Evolutionary conservation across 371 early-diverging fungal genomes (phyloP).

Genomic region (Mortierella sp.): DNA sequence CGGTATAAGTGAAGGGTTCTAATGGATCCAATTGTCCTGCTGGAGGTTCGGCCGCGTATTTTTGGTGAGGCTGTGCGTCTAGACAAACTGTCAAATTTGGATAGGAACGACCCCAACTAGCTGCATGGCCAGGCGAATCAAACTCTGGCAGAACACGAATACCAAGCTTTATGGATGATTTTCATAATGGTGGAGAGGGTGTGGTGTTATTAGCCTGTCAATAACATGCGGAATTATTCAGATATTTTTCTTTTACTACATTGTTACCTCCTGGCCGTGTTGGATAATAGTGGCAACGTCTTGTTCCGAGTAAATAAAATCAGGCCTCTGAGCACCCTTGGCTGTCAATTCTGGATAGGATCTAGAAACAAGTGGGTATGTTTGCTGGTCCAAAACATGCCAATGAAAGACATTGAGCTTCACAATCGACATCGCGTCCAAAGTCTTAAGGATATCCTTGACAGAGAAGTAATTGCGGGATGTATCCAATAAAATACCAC

Average conservation of each 20-base stretch:
- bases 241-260: too few species aligned
- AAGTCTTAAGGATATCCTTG: constrained; percentile 69
- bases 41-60: constrained; percentile 77
- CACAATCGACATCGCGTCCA: constrained; percentile 83
- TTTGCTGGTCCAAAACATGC: constrained; percentile 85
- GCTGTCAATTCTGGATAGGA: constrained; percentile 68
- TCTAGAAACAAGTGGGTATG: constrained; percentile 75
- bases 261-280: constrained; percentile 66
- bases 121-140: constrained; percentile 75
- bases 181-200: constrained; percentile 15
- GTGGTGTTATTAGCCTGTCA: too few species aligned
- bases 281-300: constrained; percentile 72
- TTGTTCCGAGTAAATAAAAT: constrained; percentile 64
- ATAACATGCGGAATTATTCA: too few species aligned
- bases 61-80: constrained; percentile 37
- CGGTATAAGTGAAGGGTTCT: constrained; percentile 64
- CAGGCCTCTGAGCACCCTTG: constrained; percentile 74
- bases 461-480: constrained; percentile 81
- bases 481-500: constrained; percentile 85
- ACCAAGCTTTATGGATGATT: constrained; percentile 62
- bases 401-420: constrained; percentile 90
- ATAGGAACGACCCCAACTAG: constrained; percentile 54
- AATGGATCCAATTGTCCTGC: constrained; percentile 80
- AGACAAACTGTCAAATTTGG: constrained; percentile 49
- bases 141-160: constrained; percentile 84